A percentile compares a stretch with the other conserved stretches of the same genome.
Evolutionary conservation across 192 early-diverging fungal species (phyloP).

Genomic region (Umbelopsis ramanniana): DNA sequence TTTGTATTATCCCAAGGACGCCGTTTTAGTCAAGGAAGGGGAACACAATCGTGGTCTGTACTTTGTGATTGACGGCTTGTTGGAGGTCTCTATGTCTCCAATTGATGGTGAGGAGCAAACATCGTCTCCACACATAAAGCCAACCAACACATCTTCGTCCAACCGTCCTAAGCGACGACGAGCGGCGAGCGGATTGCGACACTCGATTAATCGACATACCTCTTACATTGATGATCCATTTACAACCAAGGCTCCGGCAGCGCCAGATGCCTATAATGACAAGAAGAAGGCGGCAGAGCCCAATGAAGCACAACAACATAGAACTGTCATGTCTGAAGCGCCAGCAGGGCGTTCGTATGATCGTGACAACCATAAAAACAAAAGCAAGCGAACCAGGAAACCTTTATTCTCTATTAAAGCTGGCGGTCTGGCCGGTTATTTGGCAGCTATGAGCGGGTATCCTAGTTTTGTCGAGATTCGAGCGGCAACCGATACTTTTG

Average conservation of each 20-base stretch:
- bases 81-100: slow-evolving; percentile 69
- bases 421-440: slow-evolving; percentile 91
- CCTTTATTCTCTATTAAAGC: slow-evolving; percentile 77
- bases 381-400: slow-evolving; percentile 28
- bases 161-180: neutral
- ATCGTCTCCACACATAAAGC: neutral
- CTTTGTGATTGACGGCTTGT: slow-evolving; percentile 89
- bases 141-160: neutral
- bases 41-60: slow-evolving; percentile 85
- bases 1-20: slow-evolving; percentile 74
- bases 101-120: slow-evolving; percentile 8
- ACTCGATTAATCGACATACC: neutral
- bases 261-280: neutral
- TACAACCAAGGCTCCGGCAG: neutral
- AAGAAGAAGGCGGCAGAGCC: slow-evolving; percentile 9
- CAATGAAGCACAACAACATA: neutral
- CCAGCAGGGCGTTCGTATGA: slow-evolving; percentile 33
- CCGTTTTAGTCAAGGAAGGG: slow-evolving; percentile 79
- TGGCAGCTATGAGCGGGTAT: slow-evolving; percentile 91
- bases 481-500: slow-evolving; percentile 78
- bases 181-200: neutral
- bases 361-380: neutral
- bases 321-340: slow-evolving; percentile 28
- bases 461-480: slow-evolving; percentile 85
- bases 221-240: slow-evolving; percentile 14